A percentile compares a stretch with the other conserved stretches of the same genome.
These are phyloP conservation scores for Mallotus nudiflorus DNA, from an alignment of 345 rosid genomes.

Conservation along the genomic window DNA sequence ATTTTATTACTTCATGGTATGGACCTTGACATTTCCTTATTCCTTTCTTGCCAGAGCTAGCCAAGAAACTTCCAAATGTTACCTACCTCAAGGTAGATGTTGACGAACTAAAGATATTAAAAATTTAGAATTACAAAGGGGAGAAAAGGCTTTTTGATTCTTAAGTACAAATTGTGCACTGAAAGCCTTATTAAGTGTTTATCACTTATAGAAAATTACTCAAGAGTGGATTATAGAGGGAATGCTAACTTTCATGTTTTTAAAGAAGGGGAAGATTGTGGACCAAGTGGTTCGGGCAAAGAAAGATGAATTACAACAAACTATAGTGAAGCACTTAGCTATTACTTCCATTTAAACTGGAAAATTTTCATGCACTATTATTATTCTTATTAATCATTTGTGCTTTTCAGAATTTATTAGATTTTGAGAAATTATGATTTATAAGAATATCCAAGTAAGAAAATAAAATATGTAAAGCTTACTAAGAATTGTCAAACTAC, in stretches of 20 bases:
- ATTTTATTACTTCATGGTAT: conserved; percentile 81
- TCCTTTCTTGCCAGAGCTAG: conserved; percentile 58
- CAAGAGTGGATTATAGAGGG: conserved; percentile 69
- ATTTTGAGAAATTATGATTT: no score
- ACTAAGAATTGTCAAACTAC: no score
- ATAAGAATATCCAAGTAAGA: no score
- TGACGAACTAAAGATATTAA: conserved; percentile 63
- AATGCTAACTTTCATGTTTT: conserved; percentile 70
- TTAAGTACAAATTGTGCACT: background rate
- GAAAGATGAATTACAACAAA: conserved; percentile 69
- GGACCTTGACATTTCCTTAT: conserved; percentile 68
- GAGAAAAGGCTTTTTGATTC: background rate
- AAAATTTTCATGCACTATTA: background rate
- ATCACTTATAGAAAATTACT: conserved; percentile 47
- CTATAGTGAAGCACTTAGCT: conserved; percentile 58
- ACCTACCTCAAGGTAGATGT: conserved; percentile 78
- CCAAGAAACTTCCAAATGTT: conserved; percentile 51
- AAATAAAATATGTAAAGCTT: no score
- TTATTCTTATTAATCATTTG: background rate
- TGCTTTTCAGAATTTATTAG: background rate
- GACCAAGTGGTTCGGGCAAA: conserved; percentile 67
- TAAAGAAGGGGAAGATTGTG: conserved; percentile 49
- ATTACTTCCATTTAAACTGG: conserved; percentile 37
- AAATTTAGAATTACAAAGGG: background rate
- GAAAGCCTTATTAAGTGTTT: background rate